Percentiles rank a stretch among this genome's conserved stretches.
These are phyloP conservation scores for Anacardium occidentale DNA, from an alignment of 345 rosid species.

Conservation along the genomic window DNA sequence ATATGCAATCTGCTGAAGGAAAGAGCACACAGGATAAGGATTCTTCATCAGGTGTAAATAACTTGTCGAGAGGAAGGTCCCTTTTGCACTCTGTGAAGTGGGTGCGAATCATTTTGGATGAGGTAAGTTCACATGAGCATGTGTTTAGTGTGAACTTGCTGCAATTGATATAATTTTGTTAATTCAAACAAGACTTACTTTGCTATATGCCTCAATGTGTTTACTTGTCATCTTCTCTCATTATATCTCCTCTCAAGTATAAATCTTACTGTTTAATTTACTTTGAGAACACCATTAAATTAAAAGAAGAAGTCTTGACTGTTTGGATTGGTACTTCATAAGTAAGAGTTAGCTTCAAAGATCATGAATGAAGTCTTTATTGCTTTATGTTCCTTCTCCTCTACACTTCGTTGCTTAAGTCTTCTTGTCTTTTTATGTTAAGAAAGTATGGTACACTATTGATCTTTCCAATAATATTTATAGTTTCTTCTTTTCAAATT, in stretches of 20 bases:
- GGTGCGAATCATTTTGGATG: slow-evolving; percentile 88
- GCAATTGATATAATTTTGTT: background rate
- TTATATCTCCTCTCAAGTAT: background rate
- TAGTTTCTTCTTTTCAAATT: slow-evolving; percentile 4
- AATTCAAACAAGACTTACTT: background rate
- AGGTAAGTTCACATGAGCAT: slow-evolving; percentile 46
- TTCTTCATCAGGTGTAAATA: slow-evolving; percentile 17
- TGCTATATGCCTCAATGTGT: background rate
- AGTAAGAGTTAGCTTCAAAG: background rate
- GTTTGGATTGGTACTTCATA: slow-evolving; percentile 5
- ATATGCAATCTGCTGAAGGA: slow-evolving; percentile 21
- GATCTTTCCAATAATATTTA: background rate
- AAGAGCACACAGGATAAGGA: slow-evolving; percentile 20
- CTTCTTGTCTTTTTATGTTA: background rate
- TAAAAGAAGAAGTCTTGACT: background rate
- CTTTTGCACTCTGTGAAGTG: slow-evolving; percentile 75
- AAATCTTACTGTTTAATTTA: background rate
- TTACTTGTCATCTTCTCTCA: background rate
- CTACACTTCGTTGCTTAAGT: background rate
- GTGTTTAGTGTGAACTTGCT: slow-evolving; percentile 2
- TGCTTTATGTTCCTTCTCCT: background rate
- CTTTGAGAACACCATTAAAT: background rate
- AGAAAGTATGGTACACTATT: background rate
- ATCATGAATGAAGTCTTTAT: background rate
- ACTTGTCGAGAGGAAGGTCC: slow-evolving; percentile 43